Evolutionary conservation across 2,329 filamentous ascomycete genomes (phyloP), one percentile per base, ranked within the genome.

Genomic region (Annulohypoxylon truncatum): DNA sequence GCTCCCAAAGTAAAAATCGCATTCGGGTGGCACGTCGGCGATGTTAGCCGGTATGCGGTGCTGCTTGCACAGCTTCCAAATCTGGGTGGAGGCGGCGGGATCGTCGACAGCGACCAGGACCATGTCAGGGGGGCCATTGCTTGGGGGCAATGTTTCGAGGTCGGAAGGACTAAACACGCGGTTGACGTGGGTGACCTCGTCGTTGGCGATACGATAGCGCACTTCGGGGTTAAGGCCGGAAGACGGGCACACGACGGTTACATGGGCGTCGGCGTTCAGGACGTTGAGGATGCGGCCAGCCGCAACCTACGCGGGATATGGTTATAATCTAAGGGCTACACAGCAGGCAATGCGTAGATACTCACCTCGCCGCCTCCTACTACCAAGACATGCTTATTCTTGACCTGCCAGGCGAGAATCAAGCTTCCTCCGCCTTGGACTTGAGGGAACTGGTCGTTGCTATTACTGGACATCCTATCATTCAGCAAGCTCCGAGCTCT

Each of bases 1-100:
- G 77, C 92, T 96, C 68, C 96, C 96, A 81, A 99, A 99, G 84
- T 97, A 99, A 77, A 99, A 99, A 77, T 99, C 96, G 80, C 96
- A 99, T 79, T 99, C 96, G 0, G 93, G 87, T 0, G 96, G 96
- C 2, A 99, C 96, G 77, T 99, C 96, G 71, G 96, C 96, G 71
- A 99, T 97, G 79, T 99, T 99, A 61, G 94, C 94, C 4, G 94
- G 89, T 70, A 98, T 92, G 66, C 89, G 89, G 65, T 84, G 87
- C 77, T 93, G 87, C 79, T 97, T 95, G 85, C 95, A 98, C 22
- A 97, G 85, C 77, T 95, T 95, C 92, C 94, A 99, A 77, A 99
- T 93, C 68, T 88, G 85, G 0, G 92, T 91, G 0, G 94, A 97
- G n/a, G 94, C 94, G 50, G 89, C 91, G 0, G 96, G 93, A 77